Evolutionary conservation across 2,329 filamentous ascomycete genomes (phyloP), one percentile per base, ranked within the genome.

Genomic region (Talaromyces albobiverticillius): DNA sequence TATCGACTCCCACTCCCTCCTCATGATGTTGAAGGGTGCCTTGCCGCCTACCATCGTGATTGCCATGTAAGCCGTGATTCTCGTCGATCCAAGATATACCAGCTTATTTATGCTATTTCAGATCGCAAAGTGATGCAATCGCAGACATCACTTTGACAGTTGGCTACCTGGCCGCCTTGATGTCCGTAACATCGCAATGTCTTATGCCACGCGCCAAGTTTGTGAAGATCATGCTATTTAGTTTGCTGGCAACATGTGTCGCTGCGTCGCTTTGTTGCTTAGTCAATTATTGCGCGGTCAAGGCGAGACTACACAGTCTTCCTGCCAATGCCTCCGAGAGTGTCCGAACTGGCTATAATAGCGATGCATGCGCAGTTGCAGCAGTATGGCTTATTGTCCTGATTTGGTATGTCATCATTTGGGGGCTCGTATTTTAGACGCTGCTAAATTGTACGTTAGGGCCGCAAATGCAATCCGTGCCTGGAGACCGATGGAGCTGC

Each of bases 121-220:
- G 26, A 29, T 29, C 26, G 5, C 26, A 29, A 29, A 29, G 26
- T 29, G 26, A 29, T 29, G 26, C 26, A 6, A 29, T 29, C 26
- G 26, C 26, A 10, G 26, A 29, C 26, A 29, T 29, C 5, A 29
- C 26, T 10, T 29, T 29, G 26, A 29, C 26, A 29, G 26, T 29
- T 29, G 26, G 26, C 26, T 29, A 29, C 10, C 26, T 29, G 5
- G 26, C 26, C 10, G 10, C 26, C 10, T 10, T 29, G 5, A 29
- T 29, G 26, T 29, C 26, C 26, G 10, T 29, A 29, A 29, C 26
- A 29, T 29, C 26, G 26, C 26, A n/a, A 9, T 22, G 9, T 1
- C 9, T 89, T 54, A 79, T 88, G 72, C 87, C 88, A 0, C 76
- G 88, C 43, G 86, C 85, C 14, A 90, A 89, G 61, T 90, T 87